A percentile compares a stretch with the other conserved stretches of the same genome.
Evolutionary conservation across 805 yeast genomes (phyloP).

Genomic region (Starmerella kuoi): DNA sequence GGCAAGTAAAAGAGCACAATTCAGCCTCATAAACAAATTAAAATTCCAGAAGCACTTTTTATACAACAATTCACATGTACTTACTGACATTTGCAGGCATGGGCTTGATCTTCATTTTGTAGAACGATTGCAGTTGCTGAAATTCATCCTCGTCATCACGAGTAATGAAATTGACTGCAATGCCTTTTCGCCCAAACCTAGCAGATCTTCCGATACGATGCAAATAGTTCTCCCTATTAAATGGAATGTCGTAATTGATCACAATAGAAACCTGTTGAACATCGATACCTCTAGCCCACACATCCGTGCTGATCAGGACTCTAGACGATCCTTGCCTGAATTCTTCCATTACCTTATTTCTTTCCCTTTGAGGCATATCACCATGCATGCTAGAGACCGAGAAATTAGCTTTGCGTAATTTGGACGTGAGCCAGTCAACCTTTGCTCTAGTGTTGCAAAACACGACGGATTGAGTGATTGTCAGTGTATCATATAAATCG

Average conservation of each 20-base stretch:
- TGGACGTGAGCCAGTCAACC: constrained; percentile 80
- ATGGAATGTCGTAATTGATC: constrained; percentile 87
- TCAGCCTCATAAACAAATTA: too few species aligned
- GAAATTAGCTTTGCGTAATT: constrained; percentile 68
- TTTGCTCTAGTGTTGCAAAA: constrained; percentile 94
- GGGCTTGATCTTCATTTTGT: constrained; percentile 77
- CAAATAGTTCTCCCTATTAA: constrained; percentile 86
- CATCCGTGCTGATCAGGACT: constrained; percentile 89
- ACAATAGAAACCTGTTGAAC: constrained; percentile 96
- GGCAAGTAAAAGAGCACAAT: too few species aligned
- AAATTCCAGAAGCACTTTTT: too few species aligned
- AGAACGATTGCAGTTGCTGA: constrained; percentile 76
- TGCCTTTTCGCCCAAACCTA: constrained; percentile 93
- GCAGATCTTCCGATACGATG: constrained; percentile 98
- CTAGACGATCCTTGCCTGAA: constrained; percentile 89
- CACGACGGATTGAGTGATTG: constrained; percentile 94
- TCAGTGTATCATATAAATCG: constrained; percentile 86
- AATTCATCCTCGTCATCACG: constrained; percentile 60
- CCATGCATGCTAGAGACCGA: constrained; percentile 95
- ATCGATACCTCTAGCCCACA: constrained; percentile 97
- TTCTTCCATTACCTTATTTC: constrained; percentile 91
- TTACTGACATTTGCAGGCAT: constrained; percentile 66
- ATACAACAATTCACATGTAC: constrained; percentile 20
- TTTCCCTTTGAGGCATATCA: constrained; percentile 87
- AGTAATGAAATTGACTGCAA: constrained; percentile 88